Base-by-base conservation (phyloP, 257 asterid genomes). In the Petrea volubilis region DNA sequence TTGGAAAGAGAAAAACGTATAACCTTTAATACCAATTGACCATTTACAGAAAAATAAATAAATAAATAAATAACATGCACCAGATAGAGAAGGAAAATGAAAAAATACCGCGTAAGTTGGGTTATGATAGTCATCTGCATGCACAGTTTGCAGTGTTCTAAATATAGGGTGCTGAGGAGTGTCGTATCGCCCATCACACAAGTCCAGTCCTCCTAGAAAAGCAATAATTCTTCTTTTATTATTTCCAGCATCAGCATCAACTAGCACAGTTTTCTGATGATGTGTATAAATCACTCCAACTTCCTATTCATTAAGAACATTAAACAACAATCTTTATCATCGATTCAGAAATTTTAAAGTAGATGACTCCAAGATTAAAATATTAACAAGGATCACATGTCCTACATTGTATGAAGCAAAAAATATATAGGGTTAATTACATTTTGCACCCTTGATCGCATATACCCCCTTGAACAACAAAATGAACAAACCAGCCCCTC, bases 101-200 rank as follows among this genome's bases (percentile, higher is more conserved):
- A 38, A 38, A 49, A 29, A 88, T 90, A 95, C 99, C 64, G 84
- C 72, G 56, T 50, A 95, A 69, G 97, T 92, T 24, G 98, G 99
- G 75, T 95, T 95, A 79, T 90, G 99, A 76, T 90, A 92, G 88
- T 95, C 99, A 47, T 88, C 97, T 25, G 87, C 76, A 75, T 95
- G 99, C 74, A 70, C 49, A 59, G 94, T 92, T 53, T 83, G 81
- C 47, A 85, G 86, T 28, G 93, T 80, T 84, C 95, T 84, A 77
- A 90, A 87, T 61, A 95, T 12, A 46, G 87, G 88, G 79, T 95
- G 99, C 56, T 82, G 78, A 28, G 99, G 97, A 68, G 87, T 82
- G 79, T 95, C 99, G 68, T 95, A 95, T 73, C 99, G 88, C 17
- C 99, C 99, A 71, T 92, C 90, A 61, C 99, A 95, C 64, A 95